Conservation (phyloP, 495 filamentous ascomycete species). For the Jackrogersella minutella region DNA sequence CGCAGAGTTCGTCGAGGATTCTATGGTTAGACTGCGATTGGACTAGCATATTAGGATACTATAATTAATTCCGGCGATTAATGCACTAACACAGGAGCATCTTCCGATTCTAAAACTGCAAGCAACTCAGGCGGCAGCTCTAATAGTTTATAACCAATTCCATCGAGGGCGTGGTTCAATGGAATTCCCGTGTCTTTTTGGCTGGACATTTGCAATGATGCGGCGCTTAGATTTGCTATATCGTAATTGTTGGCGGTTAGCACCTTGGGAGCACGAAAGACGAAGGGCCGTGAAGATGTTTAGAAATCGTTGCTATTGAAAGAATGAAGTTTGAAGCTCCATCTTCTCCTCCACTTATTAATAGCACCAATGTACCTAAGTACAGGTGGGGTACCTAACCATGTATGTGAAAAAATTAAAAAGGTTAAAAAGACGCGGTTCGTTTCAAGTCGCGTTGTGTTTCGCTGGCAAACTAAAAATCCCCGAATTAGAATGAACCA, state of each 20-base stretch:
- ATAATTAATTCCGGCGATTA: background rate
- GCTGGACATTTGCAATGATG: slow-evolving; percentile 60
- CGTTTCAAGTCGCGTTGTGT: slow-evolving; percentile 25
- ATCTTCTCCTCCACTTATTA: background rate
- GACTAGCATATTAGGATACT: background rate
- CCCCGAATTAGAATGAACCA: slow-evolving; percentile 23
- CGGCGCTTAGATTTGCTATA: background rate
- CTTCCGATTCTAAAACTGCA: slow-evolving; percentile 66
- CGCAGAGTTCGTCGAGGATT: slow-evolving; percentile 69
- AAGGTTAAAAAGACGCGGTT: slow-evolving; percentile 34
- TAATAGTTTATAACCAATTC: slow-evolving; percentile 75
- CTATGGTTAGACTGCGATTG: slow-evolving; percentile 67
- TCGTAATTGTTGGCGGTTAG: background rate
- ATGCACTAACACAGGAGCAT: slow-evolving; percentile 65
- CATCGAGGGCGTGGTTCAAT: slow-evolving; percentile 67
- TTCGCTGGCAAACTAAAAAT: slow-evolving; percentile 25
- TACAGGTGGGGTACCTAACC: slow-evolving; percentile 12
- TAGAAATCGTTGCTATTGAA: background rate
- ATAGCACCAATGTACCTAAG: background rate
- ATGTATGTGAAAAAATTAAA: too few relatives aligned
- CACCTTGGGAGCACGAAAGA: background rate
- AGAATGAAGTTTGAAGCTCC: background rate
- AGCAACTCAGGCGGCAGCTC: slow-evolving; percentile 82
- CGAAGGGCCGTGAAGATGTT: background rate
- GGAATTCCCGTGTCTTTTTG: slow-evolving; percentile 67